Percentiles rank a stretch among this genome's conserved stretches.
Evolutionary conservation across 2,329 filamentous ascomycete genomes (phyloP).

Genomic region (Apiospora aurea): DNA sequence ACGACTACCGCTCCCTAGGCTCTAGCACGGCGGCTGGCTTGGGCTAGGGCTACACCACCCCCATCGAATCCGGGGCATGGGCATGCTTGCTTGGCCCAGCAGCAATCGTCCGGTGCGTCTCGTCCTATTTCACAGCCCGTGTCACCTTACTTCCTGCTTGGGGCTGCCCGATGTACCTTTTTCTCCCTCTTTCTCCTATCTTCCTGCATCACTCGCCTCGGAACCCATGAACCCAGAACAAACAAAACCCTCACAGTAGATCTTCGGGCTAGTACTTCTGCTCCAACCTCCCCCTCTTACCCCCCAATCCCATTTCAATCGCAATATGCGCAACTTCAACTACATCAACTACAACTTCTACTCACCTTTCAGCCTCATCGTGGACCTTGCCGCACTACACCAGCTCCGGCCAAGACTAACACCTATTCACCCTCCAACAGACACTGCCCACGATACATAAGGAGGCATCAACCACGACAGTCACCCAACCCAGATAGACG

Average conservation of each 20-base stretch:
- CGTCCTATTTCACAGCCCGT: constrained; percentile 10
- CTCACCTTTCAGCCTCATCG: constrained; percentile 8
- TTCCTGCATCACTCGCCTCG: neutral
- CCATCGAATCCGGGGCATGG: constrained; percentile 10
- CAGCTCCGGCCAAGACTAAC: neutral
- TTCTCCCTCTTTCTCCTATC: neutral
- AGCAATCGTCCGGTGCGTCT: neutral
- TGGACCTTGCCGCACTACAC: neutral
- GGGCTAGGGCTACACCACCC: constrained; percentile 17
- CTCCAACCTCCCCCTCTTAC: too few species aligned
- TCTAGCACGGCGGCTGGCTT: neutral
- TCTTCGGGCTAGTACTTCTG: constrained; percentile 6
- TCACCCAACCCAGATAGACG: neutral
- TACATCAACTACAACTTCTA: constrained; percentile 15
- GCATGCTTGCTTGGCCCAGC: constrained; percentile 6
- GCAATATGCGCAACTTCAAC: constrained; percentile 13
- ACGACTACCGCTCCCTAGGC: neutral
- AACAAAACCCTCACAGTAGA: constrained; percentile 12
- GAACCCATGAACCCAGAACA: neutral
- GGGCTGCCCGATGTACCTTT: constrained; percentile 14
- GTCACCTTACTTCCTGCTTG: constrained; percentile 10
- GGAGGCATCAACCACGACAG: neutral
- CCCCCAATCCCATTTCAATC: neutral
- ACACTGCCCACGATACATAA: constrained; percentile 20
- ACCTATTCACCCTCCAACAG: neutral